These are phyloP conservation scores for Gleditsia sinensis DNA, from an alignment of 306 rosid species.

Conservation along the genomic window DNA sequence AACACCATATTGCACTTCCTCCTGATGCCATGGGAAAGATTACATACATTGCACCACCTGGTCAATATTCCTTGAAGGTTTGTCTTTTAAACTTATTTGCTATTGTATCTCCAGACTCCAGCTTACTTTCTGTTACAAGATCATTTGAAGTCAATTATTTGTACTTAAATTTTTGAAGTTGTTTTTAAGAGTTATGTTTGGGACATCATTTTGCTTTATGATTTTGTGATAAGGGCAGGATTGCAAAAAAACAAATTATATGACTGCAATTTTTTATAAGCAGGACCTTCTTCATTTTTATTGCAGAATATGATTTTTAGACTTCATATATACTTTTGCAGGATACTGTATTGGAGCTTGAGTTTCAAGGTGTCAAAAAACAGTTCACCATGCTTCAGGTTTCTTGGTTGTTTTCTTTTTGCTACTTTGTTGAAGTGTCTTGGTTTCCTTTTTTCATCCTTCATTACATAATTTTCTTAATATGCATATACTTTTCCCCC, in stretches of 20 bases:
- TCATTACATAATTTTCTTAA: neutral
- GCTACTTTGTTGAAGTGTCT: neutral
- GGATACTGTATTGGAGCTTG: slow-evolving; percentile 83
- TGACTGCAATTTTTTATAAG: neutral
- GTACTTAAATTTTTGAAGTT: neutral
- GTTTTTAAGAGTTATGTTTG: neutral
- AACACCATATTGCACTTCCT: slow-evolving; percentile 68
- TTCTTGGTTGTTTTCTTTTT: slow-evolving; percentile 7
- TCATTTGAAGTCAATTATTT: neutral
- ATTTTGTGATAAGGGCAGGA: neutral
- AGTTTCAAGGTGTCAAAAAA: slow-evolving; percentile 79
- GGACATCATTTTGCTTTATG: neutral
- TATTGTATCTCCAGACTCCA: slow-evolving; percentile 16
- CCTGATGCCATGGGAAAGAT: slow-evolving; percentile 80
- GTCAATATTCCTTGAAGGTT: slow-evolving; percentile 78
- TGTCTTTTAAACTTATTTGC: neutral
- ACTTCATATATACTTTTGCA: slow-evolving; percentile 35
- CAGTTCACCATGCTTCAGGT: slow-evolving; percentile 85
- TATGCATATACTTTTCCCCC: slow-evolving; percentile 20
- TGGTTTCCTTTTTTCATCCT: neutral
- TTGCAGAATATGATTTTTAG: neutral
- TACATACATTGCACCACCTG: slow-evolving; percentile 69
- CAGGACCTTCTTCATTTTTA: neutral
- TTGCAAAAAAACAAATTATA: neutral
- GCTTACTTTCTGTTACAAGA: neutral